Percentiles rank a stretch among this genome's conserved stretches.
Conservation (phyloP, 2,329 filamentous ascomycete species). For the Metarhizium guizhouense region DNA sequence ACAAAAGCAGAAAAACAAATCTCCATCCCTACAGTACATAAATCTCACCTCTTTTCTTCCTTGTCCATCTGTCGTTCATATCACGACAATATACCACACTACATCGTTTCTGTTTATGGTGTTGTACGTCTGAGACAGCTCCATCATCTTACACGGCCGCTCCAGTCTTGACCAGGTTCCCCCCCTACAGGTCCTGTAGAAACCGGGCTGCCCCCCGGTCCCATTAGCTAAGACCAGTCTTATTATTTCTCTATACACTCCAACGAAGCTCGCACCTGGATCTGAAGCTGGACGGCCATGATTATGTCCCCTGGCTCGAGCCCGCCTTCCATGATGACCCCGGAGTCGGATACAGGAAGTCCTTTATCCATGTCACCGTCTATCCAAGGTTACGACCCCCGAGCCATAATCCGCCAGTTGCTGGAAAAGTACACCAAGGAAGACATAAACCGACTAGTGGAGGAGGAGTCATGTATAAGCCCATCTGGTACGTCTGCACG, state of each 20-base stretch:
- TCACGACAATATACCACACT: neutral
- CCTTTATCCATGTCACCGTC: constrained; percentile 5
- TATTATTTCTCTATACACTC: neutral
- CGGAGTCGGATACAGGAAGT: constrained; percentile 10
- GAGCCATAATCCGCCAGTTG: constrained; percentile 7
- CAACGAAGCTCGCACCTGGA: neutral
- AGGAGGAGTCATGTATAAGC: constrained; percentile 7
- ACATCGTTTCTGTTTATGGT: neutral
- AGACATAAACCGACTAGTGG: constrained; percentile 8
- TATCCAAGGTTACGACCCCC: constrained; percentile 2
- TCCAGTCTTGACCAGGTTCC: neutral
- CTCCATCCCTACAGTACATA: neutral
- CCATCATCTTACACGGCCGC: neutral
- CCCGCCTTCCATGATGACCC: constrained; percentile 9
- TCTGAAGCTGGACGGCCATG: neutral
- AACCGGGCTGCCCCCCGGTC: neutral
- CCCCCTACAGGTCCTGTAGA: neutral
- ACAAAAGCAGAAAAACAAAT: neutral
- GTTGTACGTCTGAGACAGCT: neutral
- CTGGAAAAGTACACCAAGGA: constrained; percentile 7
- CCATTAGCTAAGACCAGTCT: neutral
- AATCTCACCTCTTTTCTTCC: too few species aligned
- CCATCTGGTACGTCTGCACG: neutral
- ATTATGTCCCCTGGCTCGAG: constrained; percentile 11
- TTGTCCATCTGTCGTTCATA: neutral